Evolutionary conservation across 495 filamentous ascomycete species (phyloP).

Genomic region (Jackrogersella minutella): DNA sequence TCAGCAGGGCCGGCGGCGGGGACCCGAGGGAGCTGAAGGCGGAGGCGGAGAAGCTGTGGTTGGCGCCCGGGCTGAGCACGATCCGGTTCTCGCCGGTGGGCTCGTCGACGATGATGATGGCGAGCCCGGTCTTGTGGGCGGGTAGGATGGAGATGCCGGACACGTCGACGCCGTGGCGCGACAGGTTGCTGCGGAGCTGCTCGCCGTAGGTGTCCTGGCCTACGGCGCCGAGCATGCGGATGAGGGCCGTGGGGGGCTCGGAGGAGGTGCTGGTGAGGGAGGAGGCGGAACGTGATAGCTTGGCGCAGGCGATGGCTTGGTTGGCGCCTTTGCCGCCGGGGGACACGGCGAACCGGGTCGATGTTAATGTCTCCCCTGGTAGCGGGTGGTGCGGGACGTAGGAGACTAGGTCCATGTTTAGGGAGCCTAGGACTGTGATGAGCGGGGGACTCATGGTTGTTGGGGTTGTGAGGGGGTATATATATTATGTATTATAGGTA

Average conservation of each 20-base stretch:
- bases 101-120: conserved; percentile 82
- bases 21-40: conserved; percentile 28
- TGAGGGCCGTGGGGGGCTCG: conserved; percentile 58
- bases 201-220: conserved; percentile 73
- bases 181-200: conserved; percentile 59
- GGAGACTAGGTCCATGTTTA: conserved; percentile 92
- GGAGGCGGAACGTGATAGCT: conserved; percentile 51
- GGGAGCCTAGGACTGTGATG: conserved; percentile 86
- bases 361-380: conserved; percentile 86
- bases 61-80: conserved; percentile 80
- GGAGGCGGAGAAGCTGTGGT: too few species aligned
- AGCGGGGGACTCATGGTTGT: conserved; percentile 49
- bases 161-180: conserved; percentile 68
- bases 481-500: too few species aligned
- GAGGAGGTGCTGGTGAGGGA: conserved; percentile 26
- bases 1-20: conserved; percentile 68
- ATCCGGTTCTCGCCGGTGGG: conserved; percentile 87
- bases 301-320: conserved; percentile 82
- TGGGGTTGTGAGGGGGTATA: too few species aligned
- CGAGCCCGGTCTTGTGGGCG: conserved; percentile 75
- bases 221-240: conserved; percentile 85
- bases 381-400: conserved; percentile 82
- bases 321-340: conserved; percentile 96
- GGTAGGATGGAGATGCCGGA: conserved; percentile 58
- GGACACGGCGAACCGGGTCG: conserved; percentile 77